Conservation (phyloP, 768 basidiomycete genomes). For the Suillus subalutaceus region DNA sequence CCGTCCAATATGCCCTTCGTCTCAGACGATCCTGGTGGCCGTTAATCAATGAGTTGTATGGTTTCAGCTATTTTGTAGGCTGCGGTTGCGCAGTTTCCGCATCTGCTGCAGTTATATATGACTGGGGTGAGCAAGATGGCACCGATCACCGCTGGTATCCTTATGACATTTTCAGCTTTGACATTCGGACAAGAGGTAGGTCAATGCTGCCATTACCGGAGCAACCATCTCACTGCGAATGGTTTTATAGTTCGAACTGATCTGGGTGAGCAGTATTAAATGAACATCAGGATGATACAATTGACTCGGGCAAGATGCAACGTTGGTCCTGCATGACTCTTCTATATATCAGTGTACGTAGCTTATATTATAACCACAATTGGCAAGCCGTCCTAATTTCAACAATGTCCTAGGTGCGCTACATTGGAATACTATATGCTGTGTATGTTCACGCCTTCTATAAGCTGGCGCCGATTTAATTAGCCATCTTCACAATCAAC, state of each 20-base stretch:
- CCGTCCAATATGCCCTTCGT: background rate
- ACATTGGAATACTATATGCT: background rate
- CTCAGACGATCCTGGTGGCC: background rate
- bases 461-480: background rate
- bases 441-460: background rate
- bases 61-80: background rate
- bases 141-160: background rate
- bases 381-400: background rate
- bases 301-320: background rate
- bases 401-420: background rate
- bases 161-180: background rate
- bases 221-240: background rate
- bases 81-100: background rate
- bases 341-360: constrained; percentile 3
- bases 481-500: background rate
- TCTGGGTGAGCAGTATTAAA: background rate
- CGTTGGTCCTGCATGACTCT: background rate
- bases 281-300: too few relatives aligned
- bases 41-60: background rate
- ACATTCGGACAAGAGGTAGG: background rate
- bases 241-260: background rate
- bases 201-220: background rate
- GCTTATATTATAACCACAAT: background rate
- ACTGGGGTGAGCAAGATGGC: background rate
- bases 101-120: background rate